Base-by-base conservation (phyloP, 1,284 basidiomycete genomes). In the Trametes versicolor region DNA sequence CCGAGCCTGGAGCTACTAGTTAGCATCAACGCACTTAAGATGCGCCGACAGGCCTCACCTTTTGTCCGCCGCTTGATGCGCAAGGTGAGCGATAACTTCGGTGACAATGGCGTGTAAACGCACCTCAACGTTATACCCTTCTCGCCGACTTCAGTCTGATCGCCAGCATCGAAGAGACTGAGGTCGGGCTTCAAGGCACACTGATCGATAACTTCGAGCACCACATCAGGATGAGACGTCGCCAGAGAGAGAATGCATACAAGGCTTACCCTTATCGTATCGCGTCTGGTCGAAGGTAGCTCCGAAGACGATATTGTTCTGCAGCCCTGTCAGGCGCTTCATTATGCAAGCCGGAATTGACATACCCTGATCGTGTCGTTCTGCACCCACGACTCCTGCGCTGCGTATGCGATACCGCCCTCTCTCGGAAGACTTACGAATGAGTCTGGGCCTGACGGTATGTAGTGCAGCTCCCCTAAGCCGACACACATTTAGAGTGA, bases 311-410 rank as follows among this genome's bases (percentile, higher is more conserved):
- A 84, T 84, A 64, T 83, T 85, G 56, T 80, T 78, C 77, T 80
- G 13, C 2, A 47, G 2, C 27, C 2, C 27, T 17, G 23, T 15
- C 12, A 17, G n/a, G 12, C 17, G 2, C 2, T 3, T 4, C 1
- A 4, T 34, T 3, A n/a, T 21, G 17, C 6, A 36, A 10, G 32
- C 12, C 54, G 4, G 57, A 57, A 13, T 5, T 1, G 23, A 56
- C 74, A 52, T 56, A 78, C 81, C 64, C 77, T 77, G 61, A 84
- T 83, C 0, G 82, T 85, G 62, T 82, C 82, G 69, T 88, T 89
- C 69, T 85, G 83, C 2, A 90, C 88, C 91, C 92, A 94, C 1
- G 89, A 87, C 71, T 93, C 90, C 73, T 94, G 92, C 0, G 90
- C 88, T 4, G 90, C 89, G 76, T 91, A 93, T 0, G 89, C 87